Base-by-base conservation (phyloP, 108 stramenopile genomes). In the Fistulifera pelliculosa region DNA sequence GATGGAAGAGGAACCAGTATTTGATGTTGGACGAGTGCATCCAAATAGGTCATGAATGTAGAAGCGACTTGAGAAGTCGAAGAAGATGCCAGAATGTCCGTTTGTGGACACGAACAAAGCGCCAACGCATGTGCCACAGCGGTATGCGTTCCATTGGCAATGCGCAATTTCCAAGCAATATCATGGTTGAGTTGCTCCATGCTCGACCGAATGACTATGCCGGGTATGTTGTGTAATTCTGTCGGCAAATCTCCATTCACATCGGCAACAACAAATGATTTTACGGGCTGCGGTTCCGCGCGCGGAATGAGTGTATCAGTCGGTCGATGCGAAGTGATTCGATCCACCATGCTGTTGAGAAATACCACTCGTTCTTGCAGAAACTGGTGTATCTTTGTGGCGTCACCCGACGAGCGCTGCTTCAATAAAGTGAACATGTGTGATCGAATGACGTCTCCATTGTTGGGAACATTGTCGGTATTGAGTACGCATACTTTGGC, bases 61-160 rank as follows among this genome's bases (percentile, higher is more conserved):
- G 1, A 19, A 11, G 45, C 25, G 5, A 59, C 28, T 23, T 52
- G 17, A 15, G 56, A 7, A 45, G 64, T 47, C 40, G 69, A 70
- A 0, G 75, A 73, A 47, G 70, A 74, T 28, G 52, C 22, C 39
- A 87, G 38, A 10, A 70, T 65, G 50, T 57, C 57, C 10, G 68
- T 69, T 35, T 38, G 28, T 1, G 38, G 8, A n/a, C 41, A 17
- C 26, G 41, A 24, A n/a, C 60, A 61, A 39, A 92, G 53, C 6
- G 94, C 85, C 81, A 94, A 61, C 24, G 63, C 44, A 66, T 94
- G 85, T 10, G 91, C 91, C 27, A 83, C 61, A 0, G 94, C 91
- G 1, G 91, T 93, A 66, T 95, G 94, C 21, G 87, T 95, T 0
- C 82, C 89, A 68, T 95, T 95, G 55, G 94, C 91, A 25, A 95